Evolutionary conservation across 306 rosid species (phyloP).

Genomic region (Fagus sylvatica): DNA sequence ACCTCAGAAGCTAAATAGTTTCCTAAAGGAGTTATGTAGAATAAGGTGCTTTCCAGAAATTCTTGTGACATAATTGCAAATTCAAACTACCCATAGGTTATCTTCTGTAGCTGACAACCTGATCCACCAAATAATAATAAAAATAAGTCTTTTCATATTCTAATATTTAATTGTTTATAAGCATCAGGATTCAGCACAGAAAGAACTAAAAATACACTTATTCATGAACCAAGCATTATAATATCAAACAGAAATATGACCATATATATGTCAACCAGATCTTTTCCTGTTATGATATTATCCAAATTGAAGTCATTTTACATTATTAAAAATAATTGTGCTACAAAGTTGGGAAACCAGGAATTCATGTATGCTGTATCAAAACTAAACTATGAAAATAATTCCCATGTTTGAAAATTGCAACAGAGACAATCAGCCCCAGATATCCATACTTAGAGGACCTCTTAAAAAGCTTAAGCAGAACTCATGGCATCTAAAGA

Average conservation of each 20-base stretch:
- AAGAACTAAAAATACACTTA: not conserved
- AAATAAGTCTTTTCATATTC: not conserved
- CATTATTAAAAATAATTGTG: not conserved
- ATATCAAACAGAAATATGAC: not conserved
- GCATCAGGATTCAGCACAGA: not conserved
- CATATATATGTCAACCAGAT: not conserved
- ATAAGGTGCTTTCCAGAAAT: not conserved
- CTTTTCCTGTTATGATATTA: not conserved
- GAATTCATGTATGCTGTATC: not conserved
- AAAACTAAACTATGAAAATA: conserved; percentile 6
- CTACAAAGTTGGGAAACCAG: not conserved
- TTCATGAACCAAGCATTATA: not conserved
- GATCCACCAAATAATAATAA: not conserved
- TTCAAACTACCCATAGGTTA: not conserved
- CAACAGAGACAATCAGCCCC: not conserved
- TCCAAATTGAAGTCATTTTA: not conserved
- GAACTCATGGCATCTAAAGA: not conserved
- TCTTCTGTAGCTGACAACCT: not conserved
- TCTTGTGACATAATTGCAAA: not conserved
- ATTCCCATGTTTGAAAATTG: not conserved
- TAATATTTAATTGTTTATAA: not conserved
- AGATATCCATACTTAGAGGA: not conserved
- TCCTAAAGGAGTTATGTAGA: not conserved
- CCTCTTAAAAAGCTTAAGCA: not conserved
- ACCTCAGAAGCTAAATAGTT: not conserved